These are phyloP conservation scores for Neohortaea acidophila DNA, from an alignment of 495 filamentous ascomycete species.

Conservation along the genomic window DNA sequence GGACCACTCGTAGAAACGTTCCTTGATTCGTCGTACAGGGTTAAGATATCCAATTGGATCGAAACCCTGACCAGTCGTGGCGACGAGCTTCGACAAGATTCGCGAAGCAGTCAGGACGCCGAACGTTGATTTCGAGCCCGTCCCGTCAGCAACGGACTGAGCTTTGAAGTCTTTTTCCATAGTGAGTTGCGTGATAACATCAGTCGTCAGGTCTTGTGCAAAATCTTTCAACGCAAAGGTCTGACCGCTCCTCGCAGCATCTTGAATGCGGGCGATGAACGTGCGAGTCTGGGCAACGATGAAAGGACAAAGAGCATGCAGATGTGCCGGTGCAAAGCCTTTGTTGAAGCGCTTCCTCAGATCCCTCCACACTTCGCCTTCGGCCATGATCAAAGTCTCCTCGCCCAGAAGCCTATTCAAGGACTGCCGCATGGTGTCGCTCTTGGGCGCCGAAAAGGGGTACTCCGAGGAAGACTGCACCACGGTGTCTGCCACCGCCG, in stretches of 20 bases:
- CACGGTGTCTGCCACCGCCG: background rate
- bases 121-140: background rate
- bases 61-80: background rate
- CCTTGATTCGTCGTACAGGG: background rate
- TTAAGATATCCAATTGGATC: background rate
- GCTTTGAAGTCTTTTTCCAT: slow-evolving; percentile 2
- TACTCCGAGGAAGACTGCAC: background rate
- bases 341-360: slow-evolving; percentile 1
- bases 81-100: background rate
- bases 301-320: background rate
- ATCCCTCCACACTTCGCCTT: background rate
- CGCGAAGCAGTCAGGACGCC: slow-evolving; percentile 1
- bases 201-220: background rate
- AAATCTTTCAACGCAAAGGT: background rate
- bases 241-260: background rate
- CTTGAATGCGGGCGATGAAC: background rate
- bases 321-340: slow-evolving; percentile 1
- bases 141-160: background rate
- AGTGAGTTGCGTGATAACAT: slow-evolving; percentile 1
- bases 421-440: background rate
- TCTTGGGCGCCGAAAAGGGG: background rate
- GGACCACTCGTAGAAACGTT: background rate
- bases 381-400: slow-evolving; percentile 1
- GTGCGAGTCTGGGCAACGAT: background rate
- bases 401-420: background rate